Percentiles rank a stretch among this genome's conserved stretches.
Conservation (phyloP, 306 rosid genomes). For the Ziziphus jujuba region DNA sequence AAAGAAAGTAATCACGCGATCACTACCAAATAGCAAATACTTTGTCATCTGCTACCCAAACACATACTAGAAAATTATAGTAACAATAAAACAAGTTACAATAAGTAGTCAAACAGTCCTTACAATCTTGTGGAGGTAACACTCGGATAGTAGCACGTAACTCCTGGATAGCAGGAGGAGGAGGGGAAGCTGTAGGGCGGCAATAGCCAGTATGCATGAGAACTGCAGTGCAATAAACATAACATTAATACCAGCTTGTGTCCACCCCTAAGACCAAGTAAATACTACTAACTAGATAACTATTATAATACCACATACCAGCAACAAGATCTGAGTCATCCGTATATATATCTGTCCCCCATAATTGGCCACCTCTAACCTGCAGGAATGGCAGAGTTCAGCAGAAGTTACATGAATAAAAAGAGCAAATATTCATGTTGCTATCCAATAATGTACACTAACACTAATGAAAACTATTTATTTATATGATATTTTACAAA, state of each 20-base stretch:
- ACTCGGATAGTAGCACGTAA: constrained; percentile 71
- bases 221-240: constrained; percentile 49
- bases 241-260: constrained; percentile 31
- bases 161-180: constrained; percentile 86
- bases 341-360: constrained; percentile 98
- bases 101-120: constrained; percentile 26
- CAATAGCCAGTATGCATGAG: constrained; percentile 99
- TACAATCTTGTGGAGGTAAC: constrained; percentile 90
- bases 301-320: constrained; percentile 47
- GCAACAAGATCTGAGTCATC: constrained; percentile 98
- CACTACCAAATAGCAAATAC: no score
- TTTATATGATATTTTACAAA: no score
- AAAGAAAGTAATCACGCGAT: no score
- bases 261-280: constrained; percentile 15
- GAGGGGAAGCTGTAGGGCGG: constrained; percentile 93
- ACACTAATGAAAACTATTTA: background rate
- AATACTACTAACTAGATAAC: background rate
- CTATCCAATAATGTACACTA: constrained; percentile 2
- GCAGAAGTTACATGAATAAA: constrained; percentile 1
- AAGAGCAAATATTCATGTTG: constrained; percentile 5
- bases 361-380: constrained; percentile 96
- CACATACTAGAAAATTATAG: background rate
- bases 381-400: constrained; percentile 40
- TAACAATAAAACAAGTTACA: background rate
- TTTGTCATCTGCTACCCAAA: background rate